Percentiles rank a stretch among this genome's conserved stretches.
Conservation (phyloP, 2,329 filamentous ascomycete genomes). For the Celoporthe dispersa region DNA sequence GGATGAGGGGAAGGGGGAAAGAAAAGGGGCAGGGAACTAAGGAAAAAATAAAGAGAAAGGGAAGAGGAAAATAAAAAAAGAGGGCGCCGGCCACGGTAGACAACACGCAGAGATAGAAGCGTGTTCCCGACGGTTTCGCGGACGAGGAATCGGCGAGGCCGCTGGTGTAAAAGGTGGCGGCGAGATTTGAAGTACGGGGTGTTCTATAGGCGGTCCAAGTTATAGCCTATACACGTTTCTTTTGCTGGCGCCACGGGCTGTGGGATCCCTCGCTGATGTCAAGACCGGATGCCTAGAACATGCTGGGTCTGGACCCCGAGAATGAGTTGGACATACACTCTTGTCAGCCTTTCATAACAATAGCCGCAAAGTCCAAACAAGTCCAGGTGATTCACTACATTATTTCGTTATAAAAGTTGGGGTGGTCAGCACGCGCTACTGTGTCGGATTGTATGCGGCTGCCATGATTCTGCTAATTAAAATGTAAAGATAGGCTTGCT, state of each 20-base stretch:
- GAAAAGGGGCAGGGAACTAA: too few species aligned
- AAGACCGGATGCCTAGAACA: neutral
- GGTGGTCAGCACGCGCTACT: neutral
- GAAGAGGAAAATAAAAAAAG: too few species aligned
- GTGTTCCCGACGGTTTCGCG: too few species aligned
- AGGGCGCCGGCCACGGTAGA: too few species aligned
- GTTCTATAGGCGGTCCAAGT: neutral
- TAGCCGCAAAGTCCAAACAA: neutral
- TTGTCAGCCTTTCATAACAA: neutral
- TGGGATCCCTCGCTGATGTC: neutral
- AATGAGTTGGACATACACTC: neutral
- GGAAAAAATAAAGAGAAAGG: too few species aligned
- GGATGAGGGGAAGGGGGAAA: too few species aligned
- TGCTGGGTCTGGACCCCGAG: neutral
- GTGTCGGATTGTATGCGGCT: neutral
- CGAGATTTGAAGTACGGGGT: neutral
- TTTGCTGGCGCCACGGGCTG: neutral
- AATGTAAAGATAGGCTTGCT: conserved; percentile 16
- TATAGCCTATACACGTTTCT: neutral
- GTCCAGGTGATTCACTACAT: neutral
- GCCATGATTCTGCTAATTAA: neutral
- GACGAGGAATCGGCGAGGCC: too few species aligned
- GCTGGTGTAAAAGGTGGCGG: too few species aligned
- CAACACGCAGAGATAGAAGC: too few species aligned
- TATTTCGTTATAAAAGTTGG: neutral